Percentiles rank a stretch among this genome's conserved stretches.
These are phyloP conservation scores for Coccinonectria pachysandricola DNA, from an alignment of 2,329 filamentous ascomycete genomes.

Conservation along the genomic window DNA sequence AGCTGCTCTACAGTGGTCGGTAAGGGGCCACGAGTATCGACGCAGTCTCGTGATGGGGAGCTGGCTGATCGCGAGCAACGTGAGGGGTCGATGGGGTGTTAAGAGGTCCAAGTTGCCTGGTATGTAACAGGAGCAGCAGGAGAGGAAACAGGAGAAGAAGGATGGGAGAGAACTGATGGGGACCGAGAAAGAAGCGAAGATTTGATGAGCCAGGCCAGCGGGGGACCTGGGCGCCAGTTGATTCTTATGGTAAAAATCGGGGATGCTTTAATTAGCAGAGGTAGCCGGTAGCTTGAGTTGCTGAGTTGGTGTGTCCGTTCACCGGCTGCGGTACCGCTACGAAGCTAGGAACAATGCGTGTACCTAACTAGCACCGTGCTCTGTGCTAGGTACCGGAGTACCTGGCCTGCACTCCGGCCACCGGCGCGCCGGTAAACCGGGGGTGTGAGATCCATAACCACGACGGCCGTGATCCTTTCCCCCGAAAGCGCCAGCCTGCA, in stretches of 20 bases:
- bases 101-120: constrained; percentile 4
- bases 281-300: constrained; percentile 8
- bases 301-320: too few relatives aligned
- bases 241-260: constrained; percentile 20
- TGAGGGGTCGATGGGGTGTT: constrained; percentile 1
- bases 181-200: constrained; percentile 4
- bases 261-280: constrained; percentile 12
- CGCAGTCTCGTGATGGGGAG: too few relatives aligned
- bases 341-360: too few relatives aligned
- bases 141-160: constrained; percentile 8
- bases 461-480: constrained; percentile 19
- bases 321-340: too few relatives aligned
- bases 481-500: constrained; percentile 11
- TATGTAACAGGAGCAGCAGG: constrained; percentile 3
- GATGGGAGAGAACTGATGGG: constrained; percentile 7
- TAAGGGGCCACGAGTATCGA: too few relatives aligned
- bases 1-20: too few relatives aligned
- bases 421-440: constrained; percentile 19
- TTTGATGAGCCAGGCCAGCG: constrained; percentile 15
- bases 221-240: constrained; percentile 13
- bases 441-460: constrained; percentile 10
- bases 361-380: too few relatives aligned
- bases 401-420: too few relatives aligned
- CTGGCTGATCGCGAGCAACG: too few relatives aligned
- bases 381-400: too few relatives aligned